Conservation (phyloP, 805 yeast genomes). For the Komagataella pseudopastoris region DNA sequence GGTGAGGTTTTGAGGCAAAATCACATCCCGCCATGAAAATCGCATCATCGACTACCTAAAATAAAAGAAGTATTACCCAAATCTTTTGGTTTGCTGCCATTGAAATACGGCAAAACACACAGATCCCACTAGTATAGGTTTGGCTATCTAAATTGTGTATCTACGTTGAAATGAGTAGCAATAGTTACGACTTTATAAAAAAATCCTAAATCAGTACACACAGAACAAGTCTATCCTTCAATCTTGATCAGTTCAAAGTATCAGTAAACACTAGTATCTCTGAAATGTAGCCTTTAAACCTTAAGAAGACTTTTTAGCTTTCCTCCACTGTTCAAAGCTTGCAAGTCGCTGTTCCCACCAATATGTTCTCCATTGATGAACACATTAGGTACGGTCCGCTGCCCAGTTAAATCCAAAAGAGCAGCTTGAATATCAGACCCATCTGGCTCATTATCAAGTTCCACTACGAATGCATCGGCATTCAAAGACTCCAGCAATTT, state of each 20-base stretch:
- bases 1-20: background rate
- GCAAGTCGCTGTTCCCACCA: conserved; percentile 91
- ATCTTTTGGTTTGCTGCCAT: background rate
- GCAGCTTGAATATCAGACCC: conserved; percentile 79
- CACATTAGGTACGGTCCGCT: conserved; percentile 86
- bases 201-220: too few relatives aligned
- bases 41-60: background rate
- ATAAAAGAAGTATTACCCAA: background rate
- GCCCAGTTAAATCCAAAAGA: conserved; percentile 66
- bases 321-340: conserved; percentile 50
- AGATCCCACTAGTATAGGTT: too few relatives aligned
- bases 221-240: background rate
- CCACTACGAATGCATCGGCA: conserved; percentile 38
- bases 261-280: background rate
- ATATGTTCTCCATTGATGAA: conserved; percentile 86
- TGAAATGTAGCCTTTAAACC: background rate
- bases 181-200: too few relatives aligned
- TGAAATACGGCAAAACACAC: background rate
- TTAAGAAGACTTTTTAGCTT: conserved; percentile 22
- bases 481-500: conserved; percentile 21
- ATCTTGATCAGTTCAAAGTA: background rate
- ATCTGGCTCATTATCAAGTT: conserved; percentile 41
- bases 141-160: too few relatives aligned
- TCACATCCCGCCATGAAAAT: background rate
- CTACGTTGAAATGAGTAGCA: too few relatives aligned